phyloP scores from a whole-genome alignment of 2,329 filamentous ascomycete genomes.

The Alternaria brassicicola region DNA sequence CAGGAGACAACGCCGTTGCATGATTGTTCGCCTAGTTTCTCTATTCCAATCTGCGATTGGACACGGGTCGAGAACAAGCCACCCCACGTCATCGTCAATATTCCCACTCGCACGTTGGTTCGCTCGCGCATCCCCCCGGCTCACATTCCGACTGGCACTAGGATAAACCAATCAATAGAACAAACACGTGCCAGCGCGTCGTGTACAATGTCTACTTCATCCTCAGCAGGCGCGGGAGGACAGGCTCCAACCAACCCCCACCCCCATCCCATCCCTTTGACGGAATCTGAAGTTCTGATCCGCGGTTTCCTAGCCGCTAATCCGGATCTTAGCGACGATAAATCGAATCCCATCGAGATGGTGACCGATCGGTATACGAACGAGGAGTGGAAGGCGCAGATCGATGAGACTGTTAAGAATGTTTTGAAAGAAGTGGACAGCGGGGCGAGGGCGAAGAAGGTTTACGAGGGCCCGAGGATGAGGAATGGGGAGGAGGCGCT shows the following conservation, averaged over 20 bases:
- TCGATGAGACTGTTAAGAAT: slow-evolving; percentile 44
- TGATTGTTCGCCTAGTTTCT: not conserved
- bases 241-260: slow-evolving; percentile 20
- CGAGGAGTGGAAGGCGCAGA: slow-evolving; percentile 52
- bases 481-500: slow-evolving; percentile 35
- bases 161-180: slow-evolving; percentile 10
- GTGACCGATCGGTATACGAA: slow-evolving; percentile 55
- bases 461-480: slow-evolving; percentile 36
- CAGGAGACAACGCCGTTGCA: not conserved
- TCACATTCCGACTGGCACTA: slow-evolving; percentile 4
- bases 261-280: slow-evolving; percentile 34
- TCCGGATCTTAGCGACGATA: slow-evolving; percentile 37
- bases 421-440: slow-evolving; percentile 37
- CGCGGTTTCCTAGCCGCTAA: slow-evolving; percentile 44
- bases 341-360: slow-evolving; percentile 35
- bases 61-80: slow-evolving; percentile 16
- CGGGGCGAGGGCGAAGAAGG: slow-evolving; percentile 35
- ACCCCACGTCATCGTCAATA: slow-evolving; percentile 18
- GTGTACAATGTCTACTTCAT: slow-evolving; percentile 19
- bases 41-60: not conserved
- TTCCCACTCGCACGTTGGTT: slow-evolving; percentile 4
- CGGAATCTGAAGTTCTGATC: slow-evolving; percentile 43
- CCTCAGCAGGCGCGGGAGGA: slow-evolving; percentile 6
- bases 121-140: not conserved
- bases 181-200: slow-evolving; percentile 3